Evolutionary conservation across 495 filamentous ascomycete genomes (phyloP), one percentile per base, ranked within the genome.

Genomic region (Schizothecium vesticola): DNA sequence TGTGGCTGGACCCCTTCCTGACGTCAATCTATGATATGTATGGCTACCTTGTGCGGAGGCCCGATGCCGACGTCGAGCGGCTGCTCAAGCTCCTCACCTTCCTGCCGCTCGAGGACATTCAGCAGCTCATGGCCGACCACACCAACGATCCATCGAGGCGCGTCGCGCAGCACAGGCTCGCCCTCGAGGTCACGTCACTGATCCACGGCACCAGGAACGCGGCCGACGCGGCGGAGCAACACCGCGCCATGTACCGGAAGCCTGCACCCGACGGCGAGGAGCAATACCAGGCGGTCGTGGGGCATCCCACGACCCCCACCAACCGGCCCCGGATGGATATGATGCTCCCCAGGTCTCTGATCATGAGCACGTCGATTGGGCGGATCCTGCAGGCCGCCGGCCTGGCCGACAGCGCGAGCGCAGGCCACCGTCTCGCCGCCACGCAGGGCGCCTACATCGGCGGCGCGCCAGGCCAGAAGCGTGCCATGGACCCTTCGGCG

Each of bases 81-180:
- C 91, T 96, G 64, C 84, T 99, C 24, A 93, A 92, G 73, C 86
- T 96, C 33, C 94, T 99, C 74, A 98, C 96, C 0, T 97, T 99
- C 75, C 75, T 97, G 28, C 90, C 93, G 1, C 65, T 90, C 3
- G 74, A 82, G 3, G 75, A 86, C 24, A 93, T 98, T 56, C 76
- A 84, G 1, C 67, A 76, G 7, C 75, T 90, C 24, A 90, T 97
- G 84, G 77, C 80, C 24, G 74, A 89, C 67, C 93, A 97, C 67
- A 80, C 76, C 21, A 16, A 80, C 16, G 84, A 91, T 56, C 90
- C 92, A 0, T 85, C 86, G 0, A 86, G 88, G 74, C 86, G 95
- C 3, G 77, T 86, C 63, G 93, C 94, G 13, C 94, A 98, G 69
- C 92, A 95, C 74, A 73, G 80, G 1, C 85, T 99, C 8, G 95